phyloP scores from a whole-genome alignment of 176 grass and related monocot species.

The Eleusine coracana region DNA sequence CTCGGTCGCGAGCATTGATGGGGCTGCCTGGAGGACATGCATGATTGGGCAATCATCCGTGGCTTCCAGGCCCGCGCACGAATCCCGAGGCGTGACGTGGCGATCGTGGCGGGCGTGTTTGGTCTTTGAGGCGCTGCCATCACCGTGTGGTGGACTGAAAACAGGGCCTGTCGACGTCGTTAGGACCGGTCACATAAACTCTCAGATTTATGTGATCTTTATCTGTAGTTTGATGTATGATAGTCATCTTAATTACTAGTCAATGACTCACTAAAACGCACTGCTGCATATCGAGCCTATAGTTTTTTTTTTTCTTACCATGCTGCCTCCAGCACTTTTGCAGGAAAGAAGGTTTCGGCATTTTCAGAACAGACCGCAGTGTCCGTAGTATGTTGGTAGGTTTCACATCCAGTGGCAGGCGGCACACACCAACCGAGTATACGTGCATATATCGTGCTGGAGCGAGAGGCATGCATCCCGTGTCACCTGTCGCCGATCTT shows the following conservation, averaged over 20 bases:
- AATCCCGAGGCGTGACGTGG: background rate
- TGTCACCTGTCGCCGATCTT: background rate
- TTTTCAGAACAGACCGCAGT: background rate
- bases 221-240: background rate
- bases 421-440: background rate
- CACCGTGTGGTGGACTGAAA: background rate
- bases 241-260: background rate
- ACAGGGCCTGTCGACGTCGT: background rate
- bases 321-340: background rate
- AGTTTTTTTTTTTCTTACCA: background rate
- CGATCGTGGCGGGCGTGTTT: background rate
- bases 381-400: background rate
- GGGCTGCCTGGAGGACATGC: conserved; percentile 16
- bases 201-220: background rate
- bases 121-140: background rate
- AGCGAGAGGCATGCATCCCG: background rate
- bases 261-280: too few species aligned
- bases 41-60: conserved; percentile 53
- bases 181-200: background rate
- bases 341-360: background rate
- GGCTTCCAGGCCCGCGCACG: background rate
- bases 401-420: background rate
- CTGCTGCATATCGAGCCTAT: background rate
- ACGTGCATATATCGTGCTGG: conserved; percentile 8
- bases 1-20: conserved; percentile 38